These are phyloP conservation scores for Centaurea solstitialis DNA, from an alignment of 129 eudicot genomes.

Conservation along the genomic window DNA sequence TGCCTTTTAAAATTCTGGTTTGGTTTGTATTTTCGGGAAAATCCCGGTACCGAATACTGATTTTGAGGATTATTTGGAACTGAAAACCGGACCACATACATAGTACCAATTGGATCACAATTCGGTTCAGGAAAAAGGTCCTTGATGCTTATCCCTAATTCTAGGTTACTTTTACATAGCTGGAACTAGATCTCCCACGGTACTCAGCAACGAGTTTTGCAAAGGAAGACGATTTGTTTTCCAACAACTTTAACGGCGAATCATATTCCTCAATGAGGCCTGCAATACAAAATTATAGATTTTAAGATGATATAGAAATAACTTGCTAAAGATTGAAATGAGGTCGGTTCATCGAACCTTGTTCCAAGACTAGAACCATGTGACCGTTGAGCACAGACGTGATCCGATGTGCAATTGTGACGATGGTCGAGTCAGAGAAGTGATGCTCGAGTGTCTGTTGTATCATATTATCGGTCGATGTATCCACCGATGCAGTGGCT, in stretches of 20 bases:
- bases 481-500: constrained; percentile 95
- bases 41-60: too few relatives aligned
- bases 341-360: constrained; percentile 40
- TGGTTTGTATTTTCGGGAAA: too few relatives aligned
- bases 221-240: constrained; percentile 64
- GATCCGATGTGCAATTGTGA: constrained; percentile 82
- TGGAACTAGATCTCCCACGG: constrained; percentile 64
- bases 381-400: constrained; percentile 81
- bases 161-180: constrained; percentile 3
- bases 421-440: constrained; percentile 66
- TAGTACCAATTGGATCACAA: too few relatives aligned
- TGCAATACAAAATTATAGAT: constrained; percentile 25
- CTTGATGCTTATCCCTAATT: neutral
- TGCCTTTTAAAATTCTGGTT: too few relatives aligned
- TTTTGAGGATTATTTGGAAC: too few relatives aligned
- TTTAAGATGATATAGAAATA: neutral
- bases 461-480: constrained; percentile 72
- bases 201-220: constrained; percentile 88
- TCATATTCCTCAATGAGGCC: constrained; percentile 78
- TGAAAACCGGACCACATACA: too few relatives aligned
- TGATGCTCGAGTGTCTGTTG: constrained; percentile 68
- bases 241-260: constrained; percentile 65
- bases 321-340: neutral
- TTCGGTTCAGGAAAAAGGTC: too few relatives aligned
- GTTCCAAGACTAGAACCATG: constrained; percentile 66